Evolutionary conservation across 345 rosid species (phyloP).

Genomic region (Eucalyptus pumila): DNA sequence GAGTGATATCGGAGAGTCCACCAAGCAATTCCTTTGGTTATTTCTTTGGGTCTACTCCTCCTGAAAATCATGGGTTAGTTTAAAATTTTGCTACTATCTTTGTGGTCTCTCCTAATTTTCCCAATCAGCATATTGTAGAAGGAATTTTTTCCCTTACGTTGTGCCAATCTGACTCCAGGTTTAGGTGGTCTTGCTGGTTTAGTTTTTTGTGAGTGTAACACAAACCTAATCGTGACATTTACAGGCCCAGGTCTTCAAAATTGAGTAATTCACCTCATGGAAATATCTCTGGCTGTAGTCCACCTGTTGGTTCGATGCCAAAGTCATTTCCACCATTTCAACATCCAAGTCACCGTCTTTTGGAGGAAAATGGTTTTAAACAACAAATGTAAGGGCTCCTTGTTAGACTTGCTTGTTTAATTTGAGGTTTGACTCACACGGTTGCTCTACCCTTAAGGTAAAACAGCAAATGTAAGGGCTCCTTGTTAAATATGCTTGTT

Average conservation of each 20-base stretch:
- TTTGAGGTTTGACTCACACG: conserved; percentile 2
- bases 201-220: neutral
- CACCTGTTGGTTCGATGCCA: conserved; percentile 94
- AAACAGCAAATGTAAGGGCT: too few species aligned
- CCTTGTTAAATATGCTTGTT: neutral
- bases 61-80: conserved; percentile 81
- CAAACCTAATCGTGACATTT: neutral
- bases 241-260: conserved; percentile 68
- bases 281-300: conserved; percentile 65
- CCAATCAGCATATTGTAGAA: neutral
- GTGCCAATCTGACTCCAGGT: neutral
- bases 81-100: neutral
- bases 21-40: conserved; percentile 92
- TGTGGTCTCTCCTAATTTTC: neutral
- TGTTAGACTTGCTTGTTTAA: neutral
- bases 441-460: conserved; percentile 44
- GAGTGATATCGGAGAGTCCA: conserved; percentile 77
- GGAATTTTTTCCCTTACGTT: neutral
- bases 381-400: conserved; percentile 73
- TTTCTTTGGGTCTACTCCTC: conserved; percentile 95
- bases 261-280: conserved; percentile 77
- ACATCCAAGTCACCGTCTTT: conserved; percentile 92
- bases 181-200: neutral
- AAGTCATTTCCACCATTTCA: conserved; percentile 88
- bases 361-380: conserved; percentile 94